Base-by-base conservation (phyloP, 257 asterid species). In the Solanum appendiculatum region DNA sequence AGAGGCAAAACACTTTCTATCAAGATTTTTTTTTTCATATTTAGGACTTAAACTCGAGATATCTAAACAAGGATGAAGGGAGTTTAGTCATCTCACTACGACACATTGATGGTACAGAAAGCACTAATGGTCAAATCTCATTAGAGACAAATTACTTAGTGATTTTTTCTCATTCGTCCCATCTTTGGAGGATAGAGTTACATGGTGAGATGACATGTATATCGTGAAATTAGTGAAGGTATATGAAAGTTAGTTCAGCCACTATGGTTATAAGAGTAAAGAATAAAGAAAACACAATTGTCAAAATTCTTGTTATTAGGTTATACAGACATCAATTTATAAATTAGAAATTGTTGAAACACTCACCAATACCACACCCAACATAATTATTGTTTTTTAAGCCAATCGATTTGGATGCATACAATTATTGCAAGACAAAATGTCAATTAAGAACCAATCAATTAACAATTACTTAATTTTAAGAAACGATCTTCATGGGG, bases 31-130 rank as follows among this genome's bases (percentile, higher is more conserved):
- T n/a, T 25, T 9, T 9, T 5, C 18, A 1, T 72, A 20, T 4
- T 5, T 2, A 34, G n/a, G 2, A 33, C 5, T 34, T 9, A 9
- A 34, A 72, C 1, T 10, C 3, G 20, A 73, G 31, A 36, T 72
- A 36, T 72, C 0, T 20, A 0, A 0, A 7, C 10, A 4, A 33
- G 0, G 5, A 29, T 6, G 6, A 5, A 6, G 39, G 0, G 15
- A 33, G 18, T 70, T 15, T 68, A 21, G 11, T 5, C 23, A 66
- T 68, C 7, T 9, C 40, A 16, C 21, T 15, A 29, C 23, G 29
- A 68, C 39, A 29, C 39, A 29, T 14, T 1, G 39, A 29, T 0
- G 39, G 15, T 70, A 34, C 18, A 70, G 40, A 4, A 70, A 72
- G 80, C 48, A 6, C 13, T 27, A 16, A 23, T 9, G 23, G 69